These are phyloP conservation scores for Pleurotus citrinopileatus DNA, from an alignment of 768 basidiomycete genomes.

Conservation along the genomic window DNA sequence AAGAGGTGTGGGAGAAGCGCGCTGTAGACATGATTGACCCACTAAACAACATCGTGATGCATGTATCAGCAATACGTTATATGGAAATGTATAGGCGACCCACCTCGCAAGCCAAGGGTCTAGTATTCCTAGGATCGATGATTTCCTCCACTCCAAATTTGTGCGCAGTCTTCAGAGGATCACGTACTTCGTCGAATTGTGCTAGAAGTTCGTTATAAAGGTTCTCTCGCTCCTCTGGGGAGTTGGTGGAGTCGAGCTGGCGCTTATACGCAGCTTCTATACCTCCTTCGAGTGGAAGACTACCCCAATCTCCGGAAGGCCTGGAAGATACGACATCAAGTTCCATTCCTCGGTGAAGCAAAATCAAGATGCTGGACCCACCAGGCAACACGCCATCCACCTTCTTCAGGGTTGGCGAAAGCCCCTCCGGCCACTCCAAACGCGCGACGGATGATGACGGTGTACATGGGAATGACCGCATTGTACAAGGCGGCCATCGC, in stretches of 20 bases:
- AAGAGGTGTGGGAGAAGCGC: slow-evolving; percentile 32
- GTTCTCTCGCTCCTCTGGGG: slow-evolving; percentile 29
- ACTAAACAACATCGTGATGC: slow-evolving; percentile 20
- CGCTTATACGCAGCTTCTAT: slow-evolving; percentile 41
- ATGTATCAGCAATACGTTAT: background rate
- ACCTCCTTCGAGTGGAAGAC: slow-evolving; percentile 38
- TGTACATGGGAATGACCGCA: slow-evolving; percentile 35
- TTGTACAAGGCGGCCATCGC: slow-evolving; percentile 35
- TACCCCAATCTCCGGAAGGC: slow-evolving; percentile 43
- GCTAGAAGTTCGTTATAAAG: slow-evolving; percentile 30
- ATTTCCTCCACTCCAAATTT: slow-evolving; percentile 40
- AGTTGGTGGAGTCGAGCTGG: slow-evolving; percentile 27
- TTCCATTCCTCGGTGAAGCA: background rate
- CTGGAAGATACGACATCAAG: slow-evolving; percentile 14
- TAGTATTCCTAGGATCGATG: slow-evolving; percentile 37
- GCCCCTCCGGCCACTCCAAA: slow-evolving; percentile 39
- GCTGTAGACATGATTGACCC: slow-evolving; percentile 31
- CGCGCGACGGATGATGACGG: slow-evolving; percentile 33
- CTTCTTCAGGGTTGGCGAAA: slow-evolving; percentile 34
- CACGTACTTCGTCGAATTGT: slow-evolving; percentile 35
- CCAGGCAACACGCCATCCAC: slow-evolving; percentile 34
- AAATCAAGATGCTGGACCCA: slow-evolving; percentile 14
- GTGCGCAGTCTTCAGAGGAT: slow-evolving; percentile 35
- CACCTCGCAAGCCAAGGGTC: slow-evolving; percentile 34
- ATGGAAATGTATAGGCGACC: slow-evolving; percentile 5